phyloP scores from a whole-genome alignment of 2,329 filamentous ascomycete species.

The Pestalotiopsis fici region DNA sequence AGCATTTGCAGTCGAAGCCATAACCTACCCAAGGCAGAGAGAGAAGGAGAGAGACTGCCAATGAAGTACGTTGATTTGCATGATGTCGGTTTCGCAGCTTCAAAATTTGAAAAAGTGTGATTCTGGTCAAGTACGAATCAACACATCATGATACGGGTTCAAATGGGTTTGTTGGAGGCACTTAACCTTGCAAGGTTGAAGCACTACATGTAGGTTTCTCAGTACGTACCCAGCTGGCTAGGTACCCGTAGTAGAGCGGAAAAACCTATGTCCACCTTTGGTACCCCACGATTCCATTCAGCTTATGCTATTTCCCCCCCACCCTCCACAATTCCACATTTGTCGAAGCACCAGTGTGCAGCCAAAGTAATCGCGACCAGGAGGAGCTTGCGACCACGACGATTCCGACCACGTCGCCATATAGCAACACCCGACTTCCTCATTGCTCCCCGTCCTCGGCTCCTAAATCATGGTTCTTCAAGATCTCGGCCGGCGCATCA shows the following conservation, averaged over 20 bases:
- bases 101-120: too few relatives aligned
- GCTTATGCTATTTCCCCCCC: not conserved
- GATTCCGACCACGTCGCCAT: not conserved
- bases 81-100: too few relatives aligned
- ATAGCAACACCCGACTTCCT: not conserved
- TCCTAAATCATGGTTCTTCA: slow-evolving; percentile 81
- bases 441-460: not conserved
- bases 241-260: not conserved
- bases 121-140: too few relatives aligned
- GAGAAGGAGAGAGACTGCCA: too few relatives aligned
- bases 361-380: not conserved
- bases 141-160: too few relatives aligned
- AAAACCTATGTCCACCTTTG: not conserved
- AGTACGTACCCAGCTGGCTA: not conserved
- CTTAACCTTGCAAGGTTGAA: not conserved
- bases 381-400: not conserved
- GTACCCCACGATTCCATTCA: not conserved
- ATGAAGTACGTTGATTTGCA: too few relatives aligned
- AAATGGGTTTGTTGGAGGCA: too few relatives aligned
- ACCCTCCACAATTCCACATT: slow-evolving; percentile 1
- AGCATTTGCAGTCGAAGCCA: too few relatives aligned
- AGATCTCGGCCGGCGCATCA: slow-evolving; percentile 98
- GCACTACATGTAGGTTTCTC: not conserved
- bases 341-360: not conserved
- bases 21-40: too few relatives aligned